Base-by-base conservation (phyloP, 192 early-diverging fungal genomes). In the Rhizoclosmatium globosum region DNA sequence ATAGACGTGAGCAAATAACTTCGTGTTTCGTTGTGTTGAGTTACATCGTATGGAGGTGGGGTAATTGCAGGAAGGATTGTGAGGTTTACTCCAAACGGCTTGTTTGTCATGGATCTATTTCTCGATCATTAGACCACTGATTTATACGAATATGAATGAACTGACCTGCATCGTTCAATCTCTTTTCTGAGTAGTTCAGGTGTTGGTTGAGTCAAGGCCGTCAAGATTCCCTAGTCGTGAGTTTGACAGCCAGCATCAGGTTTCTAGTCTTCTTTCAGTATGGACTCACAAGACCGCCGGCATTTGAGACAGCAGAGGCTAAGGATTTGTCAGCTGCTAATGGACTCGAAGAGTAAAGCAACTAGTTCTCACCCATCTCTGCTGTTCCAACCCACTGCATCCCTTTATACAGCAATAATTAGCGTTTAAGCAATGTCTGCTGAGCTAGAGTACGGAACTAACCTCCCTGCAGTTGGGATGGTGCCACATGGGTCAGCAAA, bases 41-140 rank as follows among this genome's bases (percentile, higher is more conserved):
- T n/a, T 68, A 68, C 89, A 53, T 81, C 87, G 77, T 92, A 92
- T 53, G 92, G 92, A 42, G 92, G 92, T 69, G 92, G 92, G 15
- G 80, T 87, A 70, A 92, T 92, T 23, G 92, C 85, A 45, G 92
- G 92, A 43, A 92, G 74, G 66, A 92, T 79, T 4, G 92, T 92
- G 65, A 92, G 71, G 78, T 92, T 92, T 76, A 92, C 92, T 68
- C 91, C 92, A 62, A 92, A 92, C 13, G 92, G 92, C 57, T 92
- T 92, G 75, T 83, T 79, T 53, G 92, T 92, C 89, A 92, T 89
- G 59, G 78, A 82, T 68, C 92, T 84, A 83, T 87, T 90, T 21
- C 7, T 21, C 0, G 21, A 39, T 62, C 21, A 47, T 89, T 83
- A 41, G 72, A 76, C 3, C 38, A 68, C 41, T n/a, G 42, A 68